These are phyloP conservation scores for Rossbeevera mucosa DNA, from an alignment of 768 basidiomycete species.

Conservation along the genomic window DNA sequence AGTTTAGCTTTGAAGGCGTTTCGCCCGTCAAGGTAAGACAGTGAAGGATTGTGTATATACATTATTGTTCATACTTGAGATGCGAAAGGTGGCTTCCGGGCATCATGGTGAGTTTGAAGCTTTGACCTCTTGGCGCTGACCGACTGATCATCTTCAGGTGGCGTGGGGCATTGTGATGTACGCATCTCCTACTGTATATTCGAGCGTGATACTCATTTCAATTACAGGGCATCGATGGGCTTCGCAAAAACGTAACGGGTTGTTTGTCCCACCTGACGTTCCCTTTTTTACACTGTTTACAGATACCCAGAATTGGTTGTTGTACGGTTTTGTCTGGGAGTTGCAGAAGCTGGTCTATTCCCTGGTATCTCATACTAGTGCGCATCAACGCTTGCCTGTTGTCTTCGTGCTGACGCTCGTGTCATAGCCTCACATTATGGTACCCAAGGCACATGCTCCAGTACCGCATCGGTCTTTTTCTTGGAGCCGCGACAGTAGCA, in stretches of 20 bases:
- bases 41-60: neutral
- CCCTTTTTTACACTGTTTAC: neutral
- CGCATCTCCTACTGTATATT: conserved; percentile 2
- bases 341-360: conserved; percentile 68
- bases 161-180: conserved; percentile 65
- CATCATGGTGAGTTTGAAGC: conserved; percentile 45
- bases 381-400: conserved; percentile 8
- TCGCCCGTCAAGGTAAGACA: conserved; percentile 55
- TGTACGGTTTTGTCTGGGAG: conserved; percentile 53
- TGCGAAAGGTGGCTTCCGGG: conserved; percentile 55
- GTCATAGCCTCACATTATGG: conserved; percentile 57
- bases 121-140: neutral
- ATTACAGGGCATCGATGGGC: conserved; percentile 57
- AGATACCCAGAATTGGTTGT: conserved; percentile 63
- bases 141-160: conserved; percentile 34
- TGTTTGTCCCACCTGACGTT: neutral
- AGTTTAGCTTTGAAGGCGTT: conserved; percentile 53
- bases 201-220: neutral
- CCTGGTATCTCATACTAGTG: conserved; percentile 75
- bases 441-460: conserved; percentile 62
- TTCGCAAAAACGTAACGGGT: conserved; percentile 54
- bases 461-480: conserved; percentile 58
- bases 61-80: conserved; percentile 1
- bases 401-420: neutral
- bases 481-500: conserved; percentile 58